A percentile compares a stretch with the other conserved stretches of the same genome.
These are phyloP conservation scores for Massariosphaeria phaeospora DNA, from an alignment of 495 filamentous ascomycete species.

Conservation along the genomic window DNA sequence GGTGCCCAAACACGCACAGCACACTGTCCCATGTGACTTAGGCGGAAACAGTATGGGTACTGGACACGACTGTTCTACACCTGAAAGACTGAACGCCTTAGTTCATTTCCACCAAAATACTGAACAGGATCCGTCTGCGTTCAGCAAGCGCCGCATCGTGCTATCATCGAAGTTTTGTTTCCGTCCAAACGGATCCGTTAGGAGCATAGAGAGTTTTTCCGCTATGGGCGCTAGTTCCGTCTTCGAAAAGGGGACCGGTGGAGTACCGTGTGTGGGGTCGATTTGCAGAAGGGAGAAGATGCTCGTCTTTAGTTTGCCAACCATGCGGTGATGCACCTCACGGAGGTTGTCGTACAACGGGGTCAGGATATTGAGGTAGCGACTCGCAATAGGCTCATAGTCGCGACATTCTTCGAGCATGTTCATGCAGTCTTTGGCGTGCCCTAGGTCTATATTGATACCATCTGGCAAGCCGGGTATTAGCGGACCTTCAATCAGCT, in stretches of 20 bases:
- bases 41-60: too few species aligned
- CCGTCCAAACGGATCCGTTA: slow-evolving; percentile 29
- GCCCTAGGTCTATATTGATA: slow-evolving; percentile 22
- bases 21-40: too few species aligned
- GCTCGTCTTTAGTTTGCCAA: slow-evolving; percentile 22
- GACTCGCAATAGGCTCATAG: slow-evolving; percentile 21
- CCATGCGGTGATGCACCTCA: slow-evolving; percentile 18
- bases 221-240: slow-evolving; percentile 23
- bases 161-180: slow-evolving; percentile 4
- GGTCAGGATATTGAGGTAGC: slow-evolving; percentile 21
- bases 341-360: slow-evolving; percentile 27
- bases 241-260: slow-evolving; percentile 23
- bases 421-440: slow-evolving; percentile 25
- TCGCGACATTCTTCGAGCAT: slow-evolving; percentile 23
- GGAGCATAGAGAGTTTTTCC: slow-evolving; percentile 19
- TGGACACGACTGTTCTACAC: too few species aligned
- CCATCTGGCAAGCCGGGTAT: slow-evolving; percentile 2
- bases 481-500: slow-evolving; percentile 25
- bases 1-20: too few species aligned
- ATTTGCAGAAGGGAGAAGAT: slow-evolving; percentile 25
- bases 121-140: slow-evolving; percentile 20
- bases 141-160: slow-evolving; percentile 17
- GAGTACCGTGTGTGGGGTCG: slow-evolving; percentile 14
- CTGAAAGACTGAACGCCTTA: too few species aligned
- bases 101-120: slow-evolving; percentile 30